Percentiles rank a stretch among this genome's conserved stretches.
Conservation (phyloP, 2,329 filamentous ascomycete genomes). For the Dactylella cylindrospora region DNA sequence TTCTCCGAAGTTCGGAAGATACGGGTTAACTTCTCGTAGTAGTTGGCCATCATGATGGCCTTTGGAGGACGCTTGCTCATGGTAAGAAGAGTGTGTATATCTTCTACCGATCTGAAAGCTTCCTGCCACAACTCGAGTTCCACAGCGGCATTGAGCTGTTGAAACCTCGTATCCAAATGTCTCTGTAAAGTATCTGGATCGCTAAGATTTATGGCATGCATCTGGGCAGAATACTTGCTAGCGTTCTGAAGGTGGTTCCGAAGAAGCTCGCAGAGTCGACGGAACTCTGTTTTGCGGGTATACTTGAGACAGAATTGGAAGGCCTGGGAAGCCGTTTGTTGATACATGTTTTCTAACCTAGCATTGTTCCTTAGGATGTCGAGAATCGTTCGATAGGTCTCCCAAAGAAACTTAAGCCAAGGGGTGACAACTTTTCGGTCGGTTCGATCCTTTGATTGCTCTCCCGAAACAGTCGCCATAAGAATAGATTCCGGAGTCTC, state of each 20-base stretch:
- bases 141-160: constrained; percentile 96
- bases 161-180: constrained; percentile 95
- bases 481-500: constrained; percentile 98
- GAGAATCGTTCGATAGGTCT: constrained; percentile 96
- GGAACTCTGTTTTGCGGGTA: constrained; percentile 98
- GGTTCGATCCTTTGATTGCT: constrained; percentile 95
- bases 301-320: constrained; percentile 99
- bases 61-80: constrained; percentile 97
- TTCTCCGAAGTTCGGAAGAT: constrained; percentile 99
- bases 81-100: constrained; percentile 95
- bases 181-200: constrained; percentile 96
- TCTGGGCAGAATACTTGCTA: constrained; percentile 97
- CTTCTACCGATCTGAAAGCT: constrained; percentile 97
- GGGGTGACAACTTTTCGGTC: constrained; percentile 97
- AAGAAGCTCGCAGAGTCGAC: constrained; percentile 93
- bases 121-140: constrained; percentile 99
- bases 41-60: constrained; percentile 99
- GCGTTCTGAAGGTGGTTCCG: constrained; percentile 98
- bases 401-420: constrained; percentile 99
- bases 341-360: constrained; percentile 94
- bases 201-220: constrained; percentile 98
- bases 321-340: constrained; percentile 94
- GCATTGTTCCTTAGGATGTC: constrained; percentile 99
- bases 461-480: constrained; percentile 93
- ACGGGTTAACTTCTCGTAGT: constrained; percentile 97